Evolutionary conservation across 768 basidiomycete species (phyloP), one percentile per base, ranked within the genome.

Genomic region (Tulasnella sp.): DNA sequence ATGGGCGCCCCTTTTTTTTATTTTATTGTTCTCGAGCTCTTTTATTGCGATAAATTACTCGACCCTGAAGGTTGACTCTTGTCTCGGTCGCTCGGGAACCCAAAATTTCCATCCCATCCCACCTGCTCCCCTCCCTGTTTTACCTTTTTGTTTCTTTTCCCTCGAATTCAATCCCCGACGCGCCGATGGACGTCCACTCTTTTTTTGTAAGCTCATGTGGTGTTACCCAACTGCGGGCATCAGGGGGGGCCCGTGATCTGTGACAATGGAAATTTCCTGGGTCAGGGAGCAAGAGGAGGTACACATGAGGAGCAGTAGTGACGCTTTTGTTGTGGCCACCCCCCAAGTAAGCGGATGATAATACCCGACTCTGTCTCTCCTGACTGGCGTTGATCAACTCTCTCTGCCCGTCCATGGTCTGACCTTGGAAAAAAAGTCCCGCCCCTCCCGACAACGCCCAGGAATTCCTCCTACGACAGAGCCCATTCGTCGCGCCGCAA

Each of bases 381-480:
- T 34, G 34, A 69, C 64, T 69, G 64, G 64, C 64, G 64, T 69
- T 69, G 64, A 69, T 69, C 64, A 69, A 37, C 64, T 18, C 64
- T 37, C 28, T 11, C 34, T 8, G 28, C 16, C n/a, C 60, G n/a
- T 64, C 64, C 64, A 69, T 69, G 64, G 64, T 69, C 64, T 69
- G 64, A 69, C 64, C 64, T 69, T 69, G 64, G 64, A 69, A 69
- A 69, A 69, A 69, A 69, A 69, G 64, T 69, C 64, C 64, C 64
- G 64, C 64, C 28, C 64, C 14, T 22, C 31, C 64, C 64, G 64
- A 69, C 64, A 69, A 69, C 64, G 28, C 54, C 54, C 54, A 54
- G 54, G 54, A 54, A 54, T 54, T 54, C 54, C 54, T 54, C 54
- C 64, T 28, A 69, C 64, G 8, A 37, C 64, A 69, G 34, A 69